Evolutionary conservation across 2,329 filamentous ascomycete species (phyloP).

Genomic region (Sarocladiaceae sp.): DNA sequence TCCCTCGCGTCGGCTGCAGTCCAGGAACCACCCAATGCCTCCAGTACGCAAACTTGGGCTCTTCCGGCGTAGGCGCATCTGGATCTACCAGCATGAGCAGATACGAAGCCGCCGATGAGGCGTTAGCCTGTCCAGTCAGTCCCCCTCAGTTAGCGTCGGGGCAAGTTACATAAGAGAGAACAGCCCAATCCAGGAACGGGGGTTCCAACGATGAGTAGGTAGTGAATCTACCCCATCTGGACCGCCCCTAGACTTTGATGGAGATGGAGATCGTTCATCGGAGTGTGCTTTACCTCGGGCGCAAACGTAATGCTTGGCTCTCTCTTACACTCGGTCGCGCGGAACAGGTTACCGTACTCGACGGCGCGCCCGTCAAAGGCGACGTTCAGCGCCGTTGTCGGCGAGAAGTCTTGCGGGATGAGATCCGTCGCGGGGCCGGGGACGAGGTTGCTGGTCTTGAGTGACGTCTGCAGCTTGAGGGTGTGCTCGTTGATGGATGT

Average conservation of each 20-base stretch:
- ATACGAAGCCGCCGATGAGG: constrained; percentile 28
- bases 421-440: constrained; percentile 32
- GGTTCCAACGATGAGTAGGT: too few relatives aligned
- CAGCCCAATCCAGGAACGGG: too few relatives aligned
- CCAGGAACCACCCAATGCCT: constrained; percentile 45
- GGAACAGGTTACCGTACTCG: constrained; percentile 32
- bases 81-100: constrained; percentile 45
- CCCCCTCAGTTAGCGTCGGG: too few relatives aligned
- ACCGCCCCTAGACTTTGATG: too few relatives aligned
- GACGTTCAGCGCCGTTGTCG: constrained; percentile 32
- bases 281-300: constrained; percentile 24
- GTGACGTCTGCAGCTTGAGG: constrained; percentile 5
- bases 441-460: constrained; percentile 20
- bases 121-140: constrained; percentile 17
- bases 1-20: constrained; percentile 23
- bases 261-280: neutral
- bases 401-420: constrained; percentile 35
- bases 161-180: too few relatives aligned
- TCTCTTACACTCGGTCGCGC: constrained; percentile 29
- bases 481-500: neutral
- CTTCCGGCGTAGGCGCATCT: constrained; percentile 48
- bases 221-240: too few relatives aligned
- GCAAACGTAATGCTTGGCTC: constrained; percentile 30
- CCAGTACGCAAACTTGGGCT: constrained; percentile 50
- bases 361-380: constrained; percentile 27